phyloP scores from a whole-genome alignment of 805 yeast species.

The Wickerhamomyces bovis region DNA sequence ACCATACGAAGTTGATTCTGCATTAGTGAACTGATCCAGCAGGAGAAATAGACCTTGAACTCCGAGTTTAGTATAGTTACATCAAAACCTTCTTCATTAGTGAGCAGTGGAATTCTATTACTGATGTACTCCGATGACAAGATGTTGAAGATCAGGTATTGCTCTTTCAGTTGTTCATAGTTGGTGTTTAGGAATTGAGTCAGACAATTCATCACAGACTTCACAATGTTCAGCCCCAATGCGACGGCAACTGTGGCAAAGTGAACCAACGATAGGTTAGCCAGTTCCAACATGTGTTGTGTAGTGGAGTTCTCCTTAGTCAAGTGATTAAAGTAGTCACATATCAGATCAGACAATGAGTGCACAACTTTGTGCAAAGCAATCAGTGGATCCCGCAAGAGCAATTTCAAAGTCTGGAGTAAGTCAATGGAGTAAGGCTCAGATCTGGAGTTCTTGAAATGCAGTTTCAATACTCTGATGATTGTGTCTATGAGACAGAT shows the following conservation, averaged over 20 bases:
- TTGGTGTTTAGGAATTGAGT: slow-evolving; percentile 34
- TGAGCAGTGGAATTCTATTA: slow-evolving; percentile 18
- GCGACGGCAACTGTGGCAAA: slow-evolving; percentile 35
- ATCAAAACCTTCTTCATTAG: slow-evolving; percentile 14
- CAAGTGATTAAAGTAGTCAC: slow-evolving; percentile 17
- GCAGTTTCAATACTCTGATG: slow-evolving; percentile 9
- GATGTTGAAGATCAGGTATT: slow-evolving; percentile 40
- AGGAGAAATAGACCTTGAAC: slow-evolving; percentile 9
- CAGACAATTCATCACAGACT: slow-evolving; percentile 32
- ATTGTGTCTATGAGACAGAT: slow-evolving; percentile 4
- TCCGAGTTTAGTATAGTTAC: not conserved
- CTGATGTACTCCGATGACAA: slow-evolving; percentile 36
- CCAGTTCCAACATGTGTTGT: slow-evolving; percentile 33
- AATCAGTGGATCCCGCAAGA: slow-evolving; percentile 23
- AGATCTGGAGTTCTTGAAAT: slow-evolving; percentile 4
- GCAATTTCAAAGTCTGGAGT: slow-evolving; percentile 17
- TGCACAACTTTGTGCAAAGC: slow-evolving; percentile 17
- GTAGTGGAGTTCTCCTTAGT: slow-evolving; percentile 26
- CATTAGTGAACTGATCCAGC: slow-evolving; percentile 12
- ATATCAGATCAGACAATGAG: slow-evolving; percentile 15
- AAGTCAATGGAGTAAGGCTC: slow-evolving; percentile 27
- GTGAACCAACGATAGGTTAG: slow-evolving; percentile 40
- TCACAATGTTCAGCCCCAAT: slow-evolving; percentile 32
- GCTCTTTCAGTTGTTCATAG: slow-evolving; percentile 36
- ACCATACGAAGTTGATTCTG: not conserved